Conservation (phyloP, 768 basidiomycete species). For the Russula virescens region DNA sequence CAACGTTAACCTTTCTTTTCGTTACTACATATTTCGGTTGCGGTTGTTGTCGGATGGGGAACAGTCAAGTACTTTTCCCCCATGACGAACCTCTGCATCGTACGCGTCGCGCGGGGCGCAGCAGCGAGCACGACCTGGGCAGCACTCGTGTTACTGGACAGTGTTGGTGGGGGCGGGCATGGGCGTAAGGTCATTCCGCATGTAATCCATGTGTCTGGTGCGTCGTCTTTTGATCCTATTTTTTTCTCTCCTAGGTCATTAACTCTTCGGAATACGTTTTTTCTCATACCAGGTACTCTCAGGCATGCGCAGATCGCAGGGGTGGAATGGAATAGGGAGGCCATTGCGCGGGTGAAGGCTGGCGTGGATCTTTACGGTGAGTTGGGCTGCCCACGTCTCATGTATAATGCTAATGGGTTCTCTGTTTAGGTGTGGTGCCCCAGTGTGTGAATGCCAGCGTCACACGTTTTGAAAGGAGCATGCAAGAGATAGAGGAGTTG, state of each 20-base stretch:
- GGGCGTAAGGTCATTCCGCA: constrained; percentile 51
- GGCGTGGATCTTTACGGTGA: background rate
- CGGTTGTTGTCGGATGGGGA: no score
- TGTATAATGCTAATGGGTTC: no score
- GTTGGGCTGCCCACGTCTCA: background rate
- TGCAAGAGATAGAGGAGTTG: background rate
- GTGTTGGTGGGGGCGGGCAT: constrained; percentile 47
- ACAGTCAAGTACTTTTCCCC: constrained; percentile 88
- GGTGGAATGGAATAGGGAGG: constrained; percentile 63
- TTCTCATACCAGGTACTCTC: constrained; percentile 61
- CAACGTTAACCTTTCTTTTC: no score
- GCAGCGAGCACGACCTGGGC: constrained; percentile 79
- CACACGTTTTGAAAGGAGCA: constrained; percentile 1
- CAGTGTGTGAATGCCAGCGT: background rate
- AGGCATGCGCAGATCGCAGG: constrained; percentile 79
- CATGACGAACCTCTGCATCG: constrained; percentile 74
- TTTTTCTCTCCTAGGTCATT: background rate
- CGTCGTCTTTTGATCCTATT: constrained; percentile 26
- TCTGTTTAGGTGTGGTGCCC: background rate
- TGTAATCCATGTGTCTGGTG: constrained; percentile 78
- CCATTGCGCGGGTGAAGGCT: constrained; percentile 58
- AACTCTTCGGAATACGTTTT: background rate
- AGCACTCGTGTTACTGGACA: constrained; percentile 61
- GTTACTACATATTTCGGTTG: no score
- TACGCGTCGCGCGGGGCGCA: constrained; percentile 71